Evolutionary conservation across 2,329 filamentous ascomycete species (phyloP), one percentile per base, ranked within the genome.

Genomic region (Emergomyces orientalis): DNA sequence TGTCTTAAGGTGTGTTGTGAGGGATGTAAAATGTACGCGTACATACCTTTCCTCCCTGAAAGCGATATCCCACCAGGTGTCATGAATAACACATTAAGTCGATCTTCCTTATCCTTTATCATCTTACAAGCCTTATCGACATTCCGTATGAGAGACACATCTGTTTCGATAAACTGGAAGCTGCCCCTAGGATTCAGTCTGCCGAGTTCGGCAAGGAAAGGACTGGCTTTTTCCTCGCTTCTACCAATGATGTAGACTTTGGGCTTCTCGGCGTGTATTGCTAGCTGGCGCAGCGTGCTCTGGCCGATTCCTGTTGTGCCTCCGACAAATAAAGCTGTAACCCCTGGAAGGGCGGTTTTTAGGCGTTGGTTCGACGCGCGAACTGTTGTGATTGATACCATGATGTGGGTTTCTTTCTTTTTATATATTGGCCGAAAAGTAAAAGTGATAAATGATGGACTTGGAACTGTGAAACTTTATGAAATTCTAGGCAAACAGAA

Each of bases 301-400:
- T 81, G 76, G 13, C 81, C 80, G 60, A 84, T 82, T 27, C 82
- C 82, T 32, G 76, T 77, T 1, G 81, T 85, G 47, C 78, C 82
- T 54, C 82, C 81, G 3, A 81, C 68, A 43, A 43, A 43, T 43
- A 43, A n/a, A 17, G 39, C 39, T 43, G 39, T 43, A 19, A 19
- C 19, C 19, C 39, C 39, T 43, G 39, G 39, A n/a, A 43, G 17
- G 14, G 39, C 39, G 17, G 39, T 6, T 43, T 43, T 43, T 43
- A 43, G 39, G 39, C 39, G 39, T n/a, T 19, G 17, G 17, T 43
- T 43, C 5, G 39, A 43, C 19, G 39, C 39, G 2, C 39, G 39
- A 43, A 43, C 39, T n/a, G 39, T 43, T n/a, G 17, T 6, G 17
- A 43, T 19, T 5, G 39, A 43, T 43, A 43, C 39, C 39, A 43